A percentile compares a stretch with the other conserved stretches of the same genome.
Conservation (phyloP, 257 asterid genomes). For the Salvia hispanica region DNA sequence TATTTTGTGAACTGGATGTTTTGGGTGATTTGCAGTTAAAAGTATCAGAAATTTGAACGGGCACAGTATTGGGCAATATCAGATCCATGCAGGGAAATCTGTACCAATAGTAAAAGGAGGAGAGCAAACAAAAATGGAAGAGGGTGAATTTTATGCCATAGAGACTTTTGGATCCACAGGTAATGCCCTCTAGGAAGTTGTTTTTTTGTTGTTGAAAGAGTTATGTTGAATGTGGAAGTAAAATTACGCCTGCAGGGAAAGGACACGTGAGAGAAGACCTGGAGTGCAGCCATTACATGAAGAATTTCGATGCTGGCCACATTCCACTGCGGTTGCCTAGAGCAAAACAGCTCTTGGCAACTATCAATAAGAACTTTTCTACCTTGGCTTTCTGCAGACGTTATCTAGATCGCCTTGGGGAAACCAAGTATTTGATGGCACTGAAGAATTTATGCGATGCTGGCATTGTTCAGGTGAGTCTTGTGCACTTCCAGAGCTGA, state of each 20-base stretch:
- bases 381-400: constrained; percentile 97
- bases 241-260: constrained; percentile 55
- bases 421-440: constrained; percentile 93
- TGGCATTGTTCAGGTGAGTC: constrained; percentile 85
- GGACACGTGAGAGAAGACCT: constrained; percentile 96
- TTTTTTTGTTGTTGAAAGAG: constrained; percentile 6
- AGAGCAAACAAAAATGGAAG: constrained; percentile 98
- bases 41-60: constrained; percentile 95
- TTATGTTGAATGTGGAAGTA: constrained; percentile 11
- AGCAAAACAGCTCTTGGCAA: constrained; percentile 85
- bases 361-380: constrained; percentile 88
- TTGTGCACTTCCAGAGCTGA: neutral
- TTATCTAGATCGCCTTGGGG: constrained; percentile 90
- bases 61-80: constrained; percentile 89
- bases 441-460: constrained; percentile 92
- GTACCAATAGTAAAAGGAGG: constrained; percentile 99
- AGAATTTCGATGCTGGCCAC: constrained; percentile 93
- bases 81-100: constrained; percentile 98
- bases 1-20: constrained; percentile 27
- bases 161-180: constrained; percentile 99
- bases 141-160: constrained; percentile 97
- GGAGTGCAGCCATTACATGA: constrained; percentile 99
- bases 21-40: constrained; percentile 64
- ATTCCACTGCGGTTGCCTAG: constrained; percentile 86
- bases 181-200: constrained; percentile 11